Percentiles rank a stretch among this genome's conserved stretches.
Evolutionary conservation across 1,139 yeast genomes (phyloP).

Genomic region (Taphrina wiesneri): DNA sequence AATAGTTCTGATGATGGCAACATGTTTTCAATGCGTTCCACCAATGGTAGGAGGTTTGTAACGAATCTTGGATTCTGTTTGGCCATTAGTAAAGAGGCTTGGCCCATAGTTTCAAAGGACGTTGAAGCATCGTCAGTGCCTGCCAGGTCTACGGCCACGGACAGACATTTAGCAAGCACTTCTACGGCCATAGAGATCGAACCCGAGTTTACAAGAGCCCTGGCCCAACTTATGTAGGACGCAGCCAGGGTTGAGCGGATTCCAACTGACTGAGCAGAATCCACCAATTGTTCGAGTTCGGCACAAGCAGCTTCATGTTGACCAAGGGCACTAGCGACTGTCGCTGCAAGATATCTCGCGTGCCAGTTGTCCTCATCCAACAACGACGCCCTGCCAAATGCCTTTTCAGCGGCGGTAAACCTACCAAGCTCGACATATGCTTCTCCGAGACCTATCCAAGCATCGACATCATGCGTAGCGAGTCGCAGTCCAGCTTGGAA

Average conservation of each 20-base stretch:
- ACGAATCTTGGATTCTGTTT: not conserved
- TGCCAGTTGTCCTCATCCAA: constrained; percentile 60
- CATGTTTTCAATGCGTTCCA: not conserved
- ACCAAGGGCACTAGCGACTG: constrained; percentile 57
- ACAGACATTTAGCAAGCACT: constrained; percentile 52
- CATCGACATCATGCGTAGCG: constrained; percentile 63
- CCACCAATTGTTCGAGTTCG: constrained; percentile 51
- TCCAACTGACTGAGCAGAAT: constrained; percentile 57
- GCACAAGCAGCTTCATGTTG: constrained; percentile 54
- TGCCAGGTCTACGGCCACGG: constrained; percentile 36
- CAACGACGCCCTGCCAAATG: constrained; percentile 64
- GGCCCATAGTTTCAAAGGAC: not conserved
- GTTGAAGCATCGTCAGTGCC: constrained; percentile 29
- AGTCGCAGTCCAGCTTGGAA: constrained; percentile 82
- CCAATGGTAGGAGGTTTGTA: not conserved
- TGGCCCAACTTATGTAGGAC: constrained; percentile 58
- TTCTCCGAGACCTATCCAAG: constrained; percentile 95
- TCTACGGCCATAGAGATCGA: constrained; percentile 65
- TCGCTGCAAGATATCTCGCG: constrained; percentile 67
- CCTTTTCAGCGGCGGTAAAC: constrained; percentile 80
- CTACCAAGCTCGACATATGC: constrained; percentile 85
- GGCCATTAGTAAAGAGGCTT: constrained; percentile 11
- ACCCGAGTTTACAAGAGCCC: constrained; percentile 58
- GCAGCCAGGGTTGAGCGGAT: constrained; percentile 61
- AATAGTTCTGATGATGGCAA: not conserved